Conservation (phyloP, 768 basidiomycete species). For the Suillus fuscotomentosus region DNA sequence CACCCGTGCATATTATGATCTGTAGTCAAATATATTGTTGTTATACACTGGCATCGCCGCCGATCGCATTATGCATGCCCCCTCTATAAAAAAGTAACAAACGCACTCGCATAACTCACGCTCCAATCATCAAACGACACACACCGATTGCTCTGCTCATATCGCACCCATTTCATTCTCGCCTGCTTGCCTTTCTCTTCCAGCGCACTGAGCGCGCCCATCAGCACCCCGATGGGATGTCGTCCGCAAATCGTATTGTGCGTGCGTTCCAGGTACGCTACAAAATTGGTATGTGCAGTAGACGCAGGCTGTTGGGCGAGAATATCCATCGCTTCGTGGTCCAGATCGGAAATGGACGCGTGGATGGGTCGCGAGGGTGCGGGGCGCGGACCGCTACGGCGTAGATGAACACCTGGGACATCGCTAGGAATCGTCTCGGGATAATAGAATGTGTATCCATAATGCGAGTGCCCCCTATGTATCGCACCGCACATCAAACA, state of each 20-base stretch:
- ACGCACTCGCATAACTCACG: constrained; percentile 96
- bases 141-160: constrained; percentile 90
- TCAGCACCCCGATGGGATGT: constrained; percentile 90
- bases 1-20: neutral
- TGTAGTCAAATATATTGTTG: neutral
- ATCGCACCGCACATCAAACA: neutral
- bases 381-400: constrained; percentile 39
- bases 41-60: neutral
- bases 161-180: constrained; percentile 79
- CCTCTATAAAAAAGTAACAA: constrained; percentile 51
- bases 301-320: constrained; percentile 57
- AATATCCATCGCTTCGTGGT: constrained; percentile 82
- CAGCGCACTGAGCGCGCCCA: constrained; percentile 69
- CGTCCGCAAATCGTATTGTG: constrained; percentile 97
- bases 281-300: constrained; percentile 60
- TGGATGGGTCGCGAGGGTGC: constrained; percentile 65
- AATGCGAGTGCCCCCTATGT: constrained; percentile 69
- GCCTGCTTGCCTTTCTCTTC: constrained; percentile 37
- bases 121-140: constrained; percentile 72
- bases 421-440: constrained; percentile 55
- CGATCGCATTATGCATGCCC: neutral
- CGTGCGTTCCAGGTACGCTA: constrained; percentile 65
- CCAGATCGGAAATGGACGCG: constrained; percentile 78
- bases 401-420: constrained; percentile 48
- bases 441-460: constrained; percentile 87